A percentile compares a stretch with the other conserved stretches of the same genome.
Evolutionary conservation across 306 rosid genomes (phyloP).

Genomic region (Sindora glabra): DNA sequence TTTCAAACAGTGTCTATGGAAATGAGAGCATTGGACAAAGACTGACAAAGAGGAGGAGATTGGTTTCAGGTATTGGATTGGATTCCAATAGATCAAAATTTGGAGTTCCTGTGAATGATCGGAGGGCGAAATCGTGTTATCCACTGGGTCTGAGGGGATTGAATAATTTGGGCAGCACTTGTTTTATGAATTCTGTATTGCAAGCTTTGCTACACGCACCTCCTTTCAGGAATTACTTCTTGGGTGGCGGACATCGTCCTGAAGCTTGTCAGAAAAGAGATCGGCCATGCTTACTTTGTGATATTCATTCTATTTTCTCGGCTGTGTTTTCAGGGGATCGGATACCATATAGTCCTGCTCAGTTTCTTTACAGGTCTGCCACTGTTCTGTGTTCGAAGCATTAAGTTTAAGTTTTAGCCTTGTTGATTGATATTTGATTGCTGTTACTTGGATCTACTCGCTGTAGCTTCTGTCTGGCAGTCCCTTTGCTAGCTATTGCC

Average conservation of each 20-base stretch:
- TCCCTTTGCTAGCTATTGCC: constrained; percentile 13
- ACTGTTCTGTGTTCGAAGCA: constrained; percentile 20
- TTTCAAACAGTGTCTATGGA: constrained; percentile 13
- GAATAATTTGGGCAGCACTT: constrained; percentile 78
- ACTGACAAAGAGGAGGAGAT: constrained; percentile 65
- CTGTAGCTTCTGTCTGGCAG: neutral
- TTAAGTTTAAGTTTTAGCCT: constrained; percentile 4
- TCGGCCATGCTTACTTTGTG: constrained; percentile 68
- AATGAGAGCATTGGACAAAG: constrained; percentile 71
- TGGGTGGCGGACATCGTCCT: constrained; percentile 57
- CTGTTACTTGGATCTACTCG: constrained; percentile 1
- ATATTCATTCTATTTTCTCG: constrained; percentile 55
- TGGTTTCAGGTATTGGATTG: constrained; percentile 34
- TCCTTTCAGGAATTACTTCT: constrained; percentile 63
- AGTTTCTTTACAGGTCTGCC: constrained; percentile 76
- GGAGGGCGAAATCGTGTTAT: constrained; percentile 66
- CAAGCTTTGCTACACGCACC: constrained; percentile 78
- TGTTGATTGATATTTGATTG: constrained; percentile 9
- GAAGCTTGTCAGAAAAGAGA: constrained; percentile 51
- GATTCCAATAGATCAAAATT: constrained; percentile 39
- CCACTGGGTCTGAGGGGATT: constrained; percentile 85
- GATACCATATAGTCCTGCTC: constrained; percentile 81
- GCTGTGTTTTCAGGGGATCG: constrained; percentile 70
- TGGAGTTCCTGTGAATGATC: constrained; percentile 32
- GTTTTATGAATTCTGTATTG: constrained; percentile 88